Evolutionary conservation across 73 alveolate genomes (phyloP), one percentile per base, ranked within the genome.

Genomic region (Paramecium tetraurelia): DNA sequence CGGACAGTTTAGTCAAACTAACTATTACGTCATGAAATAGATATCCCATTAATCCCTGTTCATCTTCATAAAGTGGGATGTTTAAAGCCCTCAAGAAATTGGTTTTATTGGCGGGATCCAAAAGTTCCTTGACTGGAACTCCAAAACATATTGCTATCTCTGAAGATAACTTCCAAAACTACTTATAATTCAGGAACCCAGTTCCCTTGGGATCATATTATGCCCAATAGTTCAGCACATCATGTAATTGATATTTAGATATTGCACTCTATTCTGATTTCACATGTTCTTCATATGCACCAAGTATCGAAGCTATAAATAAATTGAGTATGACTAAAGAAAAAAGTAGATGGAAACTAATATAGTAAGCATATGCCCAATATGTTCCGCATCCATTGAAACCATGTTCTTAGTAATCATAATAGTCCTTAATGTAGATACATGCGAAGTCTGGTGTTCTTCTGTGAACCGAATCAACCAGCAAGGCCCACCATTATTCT

Each of bases 211-310:
- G 89, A 72, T 89, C 94, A 70, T 70, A 89, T 22, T 71, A 31
- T 11, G 84, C 41, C 94, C 94, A 89, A 11, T 33, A 43, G 29
- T 24, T 71, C 7, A 48, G 14, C 18, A 89, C 87, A 43, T 89
- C 94, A 8, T 89, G 44, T 10, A 89, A 68, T 50, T 89, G 14
- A 29, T 89, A 89, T 71, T 70, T 46, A 89, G 71, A 44, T 3
- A 89, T 63, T 0, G 94, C 94, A 71, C 85, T 70, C 24, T 89
- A 84, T 89, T 68, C 94, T 11, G 27, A 20, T 70, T 70, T 89
- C 1, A 31, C 86, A 43, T 59, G 92, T 72, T 89, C 94, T 89
- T 68, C 87, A 70, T 89, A 89, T 43, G 94, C 86, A 10, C 86
- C 85, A 14, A 89, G 35, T 36, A 89, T 53, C 1, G 85, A 44